Evolutionary conservation across 2,329 filamentous ascomycete species (phyloP).

Genomic region (Chaetothyriales sp.): DNA sequence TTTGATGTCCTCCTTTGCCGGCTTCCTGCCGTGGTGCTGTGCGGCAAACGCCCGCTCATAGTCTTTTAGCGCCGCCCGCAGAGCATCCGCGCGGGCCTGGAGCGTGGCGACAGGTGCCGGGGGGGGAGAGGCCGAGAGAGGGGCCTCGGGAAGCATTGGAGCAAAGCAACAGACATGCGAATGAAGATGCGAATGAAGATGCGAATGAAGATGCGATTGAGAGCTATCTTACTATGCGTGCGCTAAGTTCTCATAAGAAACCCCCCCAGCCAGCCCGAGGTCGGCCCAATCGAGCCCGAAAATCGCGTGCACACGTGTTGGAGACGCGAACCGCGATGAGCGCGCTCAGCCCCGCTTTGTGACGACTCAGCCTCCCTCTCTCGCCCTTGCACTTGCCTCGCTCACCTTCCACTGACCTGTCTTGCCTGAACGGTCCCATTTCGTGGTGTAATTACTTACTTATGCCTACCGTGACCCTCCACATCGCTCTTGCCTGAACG

Average conservation of each 20-base stretch:
- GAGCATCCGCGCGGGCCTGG: not conserved
- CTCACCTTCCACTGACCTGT: no score
- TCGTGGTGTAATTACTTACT: no score
- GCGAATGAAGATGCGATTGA: not conserved
- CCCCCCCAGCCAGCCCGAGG: not conserved
- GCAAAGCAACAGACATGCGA: not conserved
- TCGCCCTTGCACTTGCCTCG: no score
- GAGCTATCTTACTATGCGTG: not conserved
- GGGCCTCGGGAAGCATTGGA: not conserved
- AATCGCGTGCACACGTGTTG: not conserved
- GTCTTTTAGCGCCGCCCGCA: conserved; percentile 33
- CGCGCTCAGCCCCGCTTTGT: no score
- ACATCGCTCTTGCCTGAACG: no score
- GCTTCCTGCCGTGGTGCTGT: conserved; percentile 31
- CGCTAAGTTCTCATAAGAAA: no score
- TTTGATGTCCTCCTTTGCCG: conserved; percentile 36
- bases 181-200: not conserved
- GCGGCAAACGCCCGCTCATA: conserved; percentile 35
- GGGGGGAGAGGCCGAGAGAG: not conserved
- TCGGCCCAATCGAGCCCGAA: not conserved
- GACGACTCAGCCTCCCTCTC: no score
- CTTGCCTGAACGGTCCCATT: no score
- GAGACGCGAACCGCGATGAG: not conserved
- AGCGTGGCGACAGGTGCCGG: not conserved
- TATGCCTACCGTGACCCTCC: no score